Evolutionary conservation across 768 basidiomycete genomes (phyloP).

Genomic region (Suillus alpinus): DNA sequence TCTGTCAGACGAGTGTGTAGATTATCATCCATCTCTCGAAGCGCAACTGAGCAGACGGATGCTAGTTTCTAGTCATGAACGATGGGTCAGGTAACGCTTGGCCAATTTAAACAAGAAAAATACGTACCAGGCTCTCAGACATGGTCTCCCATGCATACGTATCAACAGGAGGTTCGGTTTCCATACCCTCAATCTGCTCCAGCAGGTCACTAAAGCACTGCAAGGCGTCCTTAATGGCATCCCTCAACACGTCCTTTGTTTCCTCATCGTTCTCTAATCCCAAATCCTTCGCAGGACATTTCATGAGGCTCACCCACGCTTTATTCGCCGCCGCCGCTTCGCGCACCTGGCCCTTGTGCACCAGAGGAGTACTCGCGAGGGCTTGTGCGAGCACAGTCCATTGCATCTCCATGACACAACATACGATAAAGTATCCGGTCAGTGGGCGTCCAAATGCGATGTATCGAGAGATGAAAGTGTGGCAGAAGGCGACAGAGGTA

Average conservation of each 20-base stretch:
- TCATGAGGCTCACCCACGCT: slow-evolving; percentile 72
- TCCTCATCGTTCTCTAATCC: slow-evolving; percentile 36
- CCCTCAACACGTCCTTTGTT: slow-evolving; percentile 41
- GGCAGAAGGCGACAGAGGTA: slow-evolving; percentile 55
- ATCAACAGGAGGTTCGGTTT: slow-evolving; percentile 72
- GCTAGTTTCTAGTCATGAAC: slow-evolving; percentile 69
- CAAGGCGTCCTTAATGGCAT: slow-evolving; percentile 58
- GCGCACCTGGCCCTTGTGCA: slow-evolving; percentile 14
- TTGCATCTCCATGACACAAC: slow-evolving; percentile 81
- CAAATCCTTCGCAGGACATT: slow-evolving; percentile 39
- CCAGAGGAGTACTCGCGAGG: slow-evolving; percentile 38
- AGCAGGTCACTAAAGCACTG: slow-evolving; percentile 78
- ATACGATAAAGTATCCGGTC: slow-evolving; percentile 86
- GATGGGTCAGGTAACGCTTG: background rate
- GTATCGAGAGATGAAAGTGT: slow-evolving; percentile 74
- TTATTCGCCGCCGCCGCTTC: slow-evolving; percentile 85
- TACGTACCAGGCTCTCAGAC: slow-evolving; percentile 79
- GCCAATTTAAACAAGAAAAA: background rate
- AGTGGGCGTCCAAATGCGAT: slow-evolving; percentile 75
- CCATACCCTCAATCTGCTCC: slow-evolving; percentile 80
- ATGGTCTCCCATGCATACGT: slow-evolving; percentile 93
- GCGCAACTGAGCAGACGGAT: slow-evolving; percentile 73
- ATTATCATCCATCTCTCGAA: slow-evolving; percentile 63
- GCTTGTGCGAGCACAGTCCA: slow-evolving; percentile 84
- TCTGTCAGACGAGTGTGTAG: slow-evolving; percentile 68